Percentiles rank a stretch among this genome's conserved stretches.
Conservation (phyloP, 2,329 filamentous ascomycete species). For the Claviceps arundinis region DNA sequence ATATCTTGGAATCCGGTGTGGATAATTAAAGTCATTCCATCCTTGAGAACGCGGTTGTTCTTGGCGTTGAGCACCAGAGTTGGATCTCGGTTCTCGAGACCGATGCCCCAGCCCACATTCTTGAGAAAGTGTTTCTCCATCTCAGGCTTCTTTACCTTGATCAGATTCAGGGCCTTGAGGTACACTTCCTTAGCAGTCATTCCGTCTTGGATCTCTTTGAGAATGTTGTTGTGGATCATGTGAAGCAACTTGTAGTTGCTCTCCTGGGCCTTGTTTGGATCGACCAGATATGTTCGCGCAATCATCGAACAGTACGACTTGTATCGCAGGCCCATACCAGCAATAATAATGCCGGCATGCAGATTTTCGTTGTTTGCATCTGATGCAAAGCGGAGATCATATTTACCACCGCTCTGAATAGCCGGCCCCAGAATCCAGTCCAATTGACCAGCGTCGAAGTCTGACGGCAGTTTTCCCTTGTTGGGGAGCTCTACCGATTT, state of each 20-base stretch:
- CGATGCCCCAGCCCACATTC: constrained; percentile 82
- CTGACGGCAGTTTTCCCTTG: constrained; percentile 64
- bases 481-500: constrained; percentile 58
- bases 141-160: constrained; percentile 87
- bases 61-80: constrained; percentile 80
- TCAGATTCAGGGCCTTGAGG: constrained; percentile 64
- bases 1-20: constrained; percentile 84
- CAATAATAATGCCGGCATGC: constrained; percentile 86
- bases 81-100: constrained; percentile 77
- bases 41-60: constrained; percentile 69
- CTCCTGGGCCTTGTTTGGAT: constrained; percentile 93
- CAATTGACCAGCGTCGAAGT: constrained; percentile 77
- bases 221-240: constrained; percentile 72
- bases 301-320: constrained; percentile 92
- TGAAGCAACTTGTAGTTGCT: constrained; percentile 83
- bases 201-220: constrained; percentile 84
- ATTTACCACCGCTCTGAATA: constrained; percentile 90
- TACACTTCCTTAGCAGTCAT: constrained; percentile 82
- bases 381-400: constrained; percentile 70
- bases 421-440: constrained; percentile 90
- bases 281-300: constrained; percentile 87
- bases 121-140: constrained; percentile 91
- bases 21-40: constrained; percentile 92
- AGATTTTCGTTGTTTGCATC: constrained; percentile 71
- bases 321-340: constrained; percentile 83